Evolutionary conservation across 2,329 filamentous ascomycete species (phyloP).

Genomic region (Arthroderma uncinatum): DNA sequence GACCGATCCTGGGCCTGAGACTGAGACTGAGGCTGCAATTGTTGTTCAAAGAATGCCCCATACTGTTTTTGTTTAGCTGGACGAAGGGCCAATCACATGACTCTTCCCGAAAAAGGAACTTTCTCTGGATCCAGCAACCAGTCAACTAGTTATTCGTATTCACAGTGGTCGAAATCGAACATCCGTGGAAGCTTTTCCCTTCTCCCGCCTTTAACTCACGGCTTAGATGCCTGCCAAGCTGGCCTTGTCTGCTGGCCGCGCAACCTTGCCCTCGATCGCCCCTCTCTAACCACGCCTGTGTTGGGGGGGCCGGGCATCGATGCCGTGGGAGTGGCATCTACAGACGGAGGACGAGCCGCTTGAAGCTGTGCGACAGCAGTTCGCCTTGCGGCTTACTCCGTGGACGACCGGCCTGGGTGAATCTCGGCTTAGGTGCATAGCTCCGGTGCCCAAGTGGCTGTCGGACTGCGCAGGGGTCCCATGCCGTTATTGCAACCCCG

Average conservation of each 20-base stretch:
- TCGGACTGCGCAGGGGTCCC: not conserved
- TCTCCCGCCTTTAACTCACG: not conserved
- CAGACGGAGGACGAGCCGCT: too few species aligned
- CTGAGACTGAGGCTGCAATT: too few species aligned
- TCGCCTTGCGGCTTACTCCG: too few species aligned
- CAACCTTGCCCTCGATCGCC: not conserved
- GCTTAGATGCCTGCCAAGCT: too few species aligned
- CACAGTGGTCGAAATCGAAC: not conserved
- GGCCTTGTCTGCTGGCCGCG: not conserved
- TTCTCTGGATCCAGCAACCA: not conserved
- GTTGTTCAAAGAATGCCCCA: too few species aligned
- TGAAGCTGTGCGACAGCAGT: too few species aligned
- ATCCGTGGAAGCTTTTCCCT: not conserved
- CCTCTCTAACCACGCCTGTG: too few species aligned
- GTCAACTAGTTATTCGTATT: not conserved
- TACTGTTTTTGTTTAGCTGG: too few species aligned
- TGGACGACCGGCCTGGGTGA: not conserved
- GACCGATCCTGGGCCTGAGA: too few species aligned
- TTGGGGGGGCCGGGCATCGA: not conserved
- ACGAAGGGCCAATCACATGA: not conserved
- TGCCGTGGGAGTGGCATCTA: not conserved
- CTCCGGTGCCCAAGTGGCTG: not conserved
- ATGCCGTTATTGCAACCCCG: conserved; percentile 14
- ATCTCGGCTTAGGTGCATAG: not conserved
- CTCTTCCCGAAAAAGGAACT: not conserved